Base-by-base conservation (phyloP, 805 yeast species). In the Yamadazyma kitorensis region DNA sequence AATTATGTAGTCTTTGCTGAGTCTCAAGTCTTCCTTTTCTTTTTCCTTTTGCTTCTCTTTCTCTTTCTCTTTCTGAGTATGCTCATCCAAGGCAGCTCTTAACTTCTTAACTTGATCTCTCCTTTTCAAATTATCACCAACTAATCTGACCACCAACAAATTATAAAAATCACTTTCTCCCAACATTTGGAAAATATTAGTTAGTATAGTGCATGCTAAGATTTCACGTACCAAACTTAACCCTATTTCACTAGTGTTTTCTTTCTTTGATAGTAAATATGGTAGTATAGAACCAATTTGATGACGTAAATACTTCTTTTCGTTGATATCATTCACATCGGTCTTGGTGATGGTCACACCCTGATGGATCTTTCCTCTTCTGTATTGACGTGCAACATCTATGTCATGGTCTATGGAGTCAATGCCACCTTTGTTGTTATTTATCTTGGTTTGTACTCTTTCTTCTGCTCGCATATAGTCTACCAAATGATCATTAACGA, bases 131-230 rank as follows among this genome's bases (percentile, higher is more conserved):
- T 82, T 72, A 19, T 71, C 72, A 3, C 86, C 80, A 2, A 84
- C 74, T 2, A 72, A 54, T 33, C 73, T 72, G 7, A 79, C 78
- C 11, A 87, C 67, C 25, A 69, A 49, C 36, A 77, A 74, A 52
- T 89, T 89, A 76, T 82, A 83, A 40, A 77, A 82, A 52, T 87
- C 95, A 1, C 91, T 76, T 31, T 83, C 89, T 0, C 81, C 59
- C 1, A 82, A 46, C 59, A 82, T 72, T 5, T 61, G 51, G 8
- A 86, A 41, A 0, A 87, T 75, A 35, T 75, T 70, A 16, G 77
- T 65, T 9, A 65, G 40, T 1, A 68, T 49, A 1, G 72, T 65
- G 29, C 72, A 66, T 0, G 85, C 54, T 2, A 86, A 34, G 5
- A 89, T 64, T 47, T 89, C 96, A 24, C 80, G 63, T 0, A 82